A percentile compares a stretch with the other conserved stretches of the same genome.
Evolutionary conservation across 2,329 filamentous ascomycete genomes (phyloP).

Genomic region (Cryoendolithus antarcticus): DNA sequence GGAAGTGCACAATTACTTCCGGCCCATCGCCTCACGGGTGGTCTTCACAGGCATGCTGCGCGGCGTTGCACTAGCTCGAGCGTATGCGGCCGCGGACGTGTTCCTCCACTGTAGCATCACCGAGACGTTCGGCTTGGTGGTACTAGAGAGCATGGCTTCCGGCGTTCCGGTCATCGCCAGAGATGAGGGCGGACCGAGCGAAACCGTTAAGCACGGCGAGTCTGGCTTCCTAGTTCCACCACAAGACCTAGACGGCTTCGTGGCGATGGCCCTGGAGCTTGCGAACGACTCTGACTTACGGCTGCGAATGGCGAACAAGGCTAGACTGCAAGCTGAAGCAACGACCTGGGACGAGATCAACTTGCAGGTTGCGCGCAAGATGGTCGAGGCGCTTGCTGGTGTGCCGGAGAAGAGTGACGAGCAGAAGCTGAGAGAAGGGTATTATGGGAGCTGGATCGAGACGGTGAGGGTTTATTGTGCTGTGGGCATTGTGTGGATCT

Average conservation of each 20-base stretch:
- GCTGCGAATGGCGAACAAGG: constrained; percentile 32
- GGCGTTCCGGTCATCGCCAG: constrained; percentile 57
- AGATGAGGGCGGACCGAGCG: constrained; percentile 57
- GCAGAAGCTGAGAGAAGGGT: constrained; percentile 11
- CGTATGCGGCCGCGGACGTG: constrained; percentile 55
- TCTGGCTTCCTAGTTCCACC: constrained; percentile 52
- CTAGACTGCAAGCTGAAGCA: constrained; percentile 46
- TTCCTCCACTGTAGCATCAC: constrained; percentile 61
- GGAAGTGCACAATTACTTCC: constrained; percentile 50
- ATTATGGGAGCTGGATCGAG: constrained; percentile 16
- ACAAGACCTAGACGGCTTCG: constrained; percentile 47
- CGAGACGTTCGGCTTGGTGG: constrained; percentile 60
- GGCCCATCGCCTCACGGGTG: constrained; percentile 42
- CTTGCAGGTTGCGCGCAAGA: constrained; percentile 54
- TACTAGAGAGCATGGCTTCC: constrained; percentile 59
- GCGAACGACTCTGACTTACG: constrained; percentile 35
- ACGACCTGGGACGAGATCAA: constrained; percentile 63
- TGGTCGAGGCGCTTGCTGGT: constrained; percentile 35
- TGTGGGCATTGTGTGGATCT: constrained; percentile 24
- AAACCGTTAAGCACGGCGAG: constrained; percentile 48
- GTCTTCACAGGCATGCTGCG: constrained; percentile 55
- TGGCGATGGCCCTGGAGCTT: constrained; percentile 40
- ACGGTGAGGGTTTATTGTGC: constrained; percentile 20
- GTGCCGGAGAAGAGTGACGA: constrained; percentile 6
- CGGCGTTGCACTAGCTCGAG: constrained; percentile 48